Evolutionary conservation across 2,329 filamentous ascomycete genomes (phyloP).

Genomic region (Apiospora rasikravindrae): DNA sequence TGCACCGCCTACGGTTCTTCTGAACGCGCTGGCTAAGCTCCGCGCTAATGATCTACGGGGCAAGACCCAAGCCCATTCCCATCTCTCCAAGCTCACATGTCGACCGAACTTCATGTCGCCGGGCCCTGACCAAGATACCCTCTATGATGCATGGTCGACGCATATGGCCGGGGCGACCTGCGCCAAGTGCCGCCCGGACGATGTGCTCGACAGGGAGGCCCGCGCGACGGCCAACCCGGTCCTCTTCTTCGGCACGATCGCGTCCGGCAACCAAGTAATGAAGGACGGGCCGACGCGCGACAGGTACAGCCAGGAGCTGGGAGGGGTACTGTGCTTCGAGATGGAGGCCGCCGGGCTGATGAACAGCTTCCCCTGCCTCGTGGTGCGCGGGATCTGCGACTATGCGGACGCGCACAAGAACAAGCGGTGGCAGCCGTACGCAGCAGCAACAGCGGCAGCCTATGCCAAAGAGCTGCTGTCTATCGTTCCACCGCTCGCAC

Average conservation of each 20-base stretch:
- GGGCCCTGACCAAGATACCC: background rate
- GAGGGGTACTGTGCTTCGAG: slow-evolving; percentile 25
- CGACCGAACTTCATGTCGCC: background rate
- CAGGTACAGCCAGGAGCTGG: slow-evolving; percentile 13
- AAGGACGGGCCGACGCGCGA: slow-evolving; percentile 25
- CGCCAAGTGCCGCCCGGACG: background rate
- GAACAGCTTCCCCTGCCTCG: slow-evolving; percentile 34
- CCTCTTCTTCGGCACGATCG: slow-evolving; percentile 21
- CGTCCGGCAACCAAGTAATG: slow-evolving; percentile 28
- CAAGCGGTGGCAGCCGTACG: slow-evolving; percentile 31
- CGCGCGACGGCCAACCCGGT: background rate
- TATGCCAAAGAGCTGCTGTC: slow-evolving; percentile 31
- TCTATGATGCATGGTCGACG: background rate
- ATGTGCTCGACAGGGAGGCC: background rate
- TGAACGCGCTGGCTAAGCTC: background rate
- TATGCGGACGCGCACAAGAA: slow-evolving; percentile 38
- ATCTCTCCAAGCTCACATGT: background rate
- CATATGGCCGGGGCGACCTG: background rate
- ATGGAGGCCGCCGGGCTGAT: slow-evolving; percentile 35
- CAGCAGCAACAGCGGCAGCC: slow-evolving; percentile 32
- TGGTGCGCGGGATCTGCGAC: slow-evolving; percentile 40
- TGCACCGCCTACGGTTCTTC: background rate
- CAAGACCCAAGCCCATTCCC: background rate
- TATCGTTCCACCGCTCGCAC: background rate
- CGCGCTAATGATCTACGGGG: background rate